These are phyloP conservation scores for Trichothecium roseum DNA, from an alignment of 2,329 filamentous ascomycete species.

Conservation along the genomic window DNA sequence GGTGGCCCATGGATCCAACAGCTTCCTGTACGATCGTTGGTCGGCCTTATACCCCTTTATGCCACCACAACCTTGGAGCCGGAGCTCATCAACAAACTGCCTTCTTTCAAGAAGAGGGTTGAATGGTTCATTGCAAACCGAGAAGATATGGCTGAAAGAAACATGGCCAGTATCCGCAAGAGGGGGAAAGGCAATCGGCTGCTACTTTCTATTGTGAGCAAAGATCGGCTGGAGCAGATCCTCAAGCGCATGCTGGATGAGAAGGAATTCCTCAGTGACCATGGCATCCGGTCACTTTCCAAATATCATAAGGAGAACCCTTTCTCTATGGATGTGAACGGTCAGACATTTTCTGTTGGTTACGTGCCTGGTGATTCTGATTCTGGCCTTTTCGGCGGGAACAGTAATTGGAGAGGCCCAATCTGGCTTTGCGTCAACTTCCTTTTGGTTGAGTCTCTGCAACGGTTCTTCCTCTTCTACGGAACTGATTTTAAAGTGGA, in stretches of 20 bases:
- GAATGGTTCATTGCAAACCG: conserved; percentile 91
- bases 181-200: conserved; percentile 85
- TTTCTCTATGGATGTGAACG: conserved; percentile 92
- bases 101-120: conserved; percentile 83
- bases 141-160: conserved; percentile 78
- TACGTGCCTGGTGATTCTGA: conserved; percentile 96
- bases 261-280: conserved; percentile 81
- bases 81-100: conserved; percentile 83
- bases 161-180: conserved; percentile 86
- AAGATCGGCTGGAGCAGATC: conserved; percentile 83
- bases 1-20: conserved; percentile 90
- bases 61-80: conserved; percentile 88
- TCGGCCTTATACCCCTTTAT: conserved; percentile 88
- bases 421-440: conserved; percentile 98
- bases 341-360: conserved; percentile 74
- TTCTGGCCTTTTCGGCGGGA: conserved; percentile 88
- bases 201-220: conserved; percentile 81
- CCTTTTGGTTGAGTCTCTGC: conserved; percentile 84
- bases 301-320: conserved; percentile 86
- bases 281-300: conserved; percentile 85
- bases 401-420: conserved; percentile 95
- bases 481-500: conserved; percentile 81
- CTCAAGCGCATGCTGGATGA: conserved; percentile 88
- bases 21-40: conserved; percentile 81
- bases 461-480: conserved; percentile 94